These are phyloP conservation scores for Podospora didyma DNA, from an alignment of 495 filamentous ascomycete genomes.

Conservation along the genomic window DNA sequence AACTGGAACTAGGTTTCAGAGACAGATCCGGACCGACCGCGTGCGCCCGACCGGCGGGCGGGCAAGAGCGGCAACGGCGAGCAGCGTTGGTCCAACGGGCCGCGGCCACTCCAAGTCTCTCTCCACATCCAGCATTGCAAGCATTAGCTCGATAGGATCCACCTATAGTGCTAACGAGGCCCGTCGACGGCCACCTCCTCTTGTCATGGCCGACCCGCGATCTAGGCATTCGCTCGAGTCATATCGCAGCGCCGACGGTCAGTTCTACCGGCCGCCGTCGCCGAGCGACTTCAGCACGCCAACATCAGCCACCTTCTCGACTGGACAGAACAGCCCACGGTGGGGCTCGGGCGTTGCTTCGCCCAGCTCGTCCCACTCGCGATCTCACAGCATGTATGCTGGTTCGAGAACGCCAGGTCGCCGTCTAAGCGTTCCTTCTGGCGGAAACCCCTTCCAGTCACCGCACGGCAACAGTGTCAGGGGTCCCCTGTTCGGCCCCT, in stretches of 20 bases:
- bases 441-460: conserved; percentile 68
- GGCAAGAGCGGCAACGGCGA: conserved; percentile 71
- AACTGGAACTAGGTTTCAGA: conserved; percentile 87
- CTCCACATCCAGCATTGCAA: conserved; percentile 67
- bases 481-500: conserved; percentile 55
- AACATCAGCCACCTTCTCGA: conserved; percentile 69
- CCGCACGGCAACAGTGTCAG: conserved; percentile 54
- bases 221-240: conserved; percentile 61
- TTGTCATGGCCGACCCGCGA: conserved; percentile 78
- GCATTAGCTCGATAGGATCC: conserved; percentile 69
- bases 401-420: conserved; percentile 64
- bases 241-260: conserved; percentile 47
- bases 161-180: conserved; percentile 59
- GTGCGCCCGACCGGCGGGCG: conserved; percentile 68
- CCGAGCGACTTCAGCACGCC: conserved; percentile 73
- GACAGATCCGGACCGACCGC: conserved; percentile 78
- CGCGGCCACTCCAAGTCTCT: conserved; percentile 79
- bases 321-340: conserved; percentile 66
- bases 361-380: conserved; percentile 61
- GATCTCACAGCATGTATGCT: conserved; percentile 62
- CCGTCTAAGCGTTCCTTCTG: conserved; percentile 76
- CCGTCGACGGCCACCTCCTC: conserved; percentile 70
- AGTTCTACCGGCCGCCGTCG: conserved; percentile 54
- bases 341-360: conserved; percentile 62
- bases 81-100: conserved; percentile 55